Base-by-base conservation (phyloP, 345 rosid genomes). In the Eucalyptus curtisii region DNA sequence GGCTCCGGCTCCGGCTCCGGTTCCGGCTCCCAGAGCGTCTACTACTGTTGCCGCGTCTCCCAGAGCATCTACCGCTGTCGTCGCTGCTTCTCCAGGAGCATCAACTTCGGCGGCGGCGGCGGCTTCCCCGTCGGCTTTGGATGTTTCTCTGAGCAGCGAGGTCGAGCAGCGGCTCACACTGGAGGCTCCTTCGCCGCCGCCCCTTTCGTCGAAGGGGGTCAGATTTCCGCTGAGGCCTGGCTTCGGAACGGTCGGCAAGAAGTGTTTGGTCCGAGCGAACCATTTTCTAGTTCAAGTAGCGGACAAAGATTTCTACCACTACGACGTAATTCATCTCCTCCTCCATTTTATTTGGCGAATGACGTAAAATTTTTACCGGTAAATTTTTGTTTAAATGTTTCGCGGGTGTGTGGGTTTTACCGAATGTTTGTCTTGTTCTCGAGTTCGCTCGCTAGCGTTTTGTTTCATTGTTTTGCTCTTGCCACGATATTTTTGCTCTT, bases 241-340 rank as follows among this genome's bases (percentile, higher is more conserved):
- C 1, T 80, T 31, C 49, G 98, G 98, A 2, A 89, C 24, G 2
- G 14, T 8, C 0, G 99, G 98, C 12, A 88, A 1, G 61, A 92
- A 91, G 87, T 89, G 93, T 15, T 5, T 52, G 5, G 91, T 97
- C 3, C 86, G 91, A 27, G 99, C 99, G 1, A 96, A 97, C 52
- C 99, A 97, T 47, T 97, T 97, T 57, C 86, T 92, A 1, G 97
- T 96, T 2, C 31, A 94, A 10, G 89, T 95, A 8, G 91, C 95
- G 0, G 92, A 93, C 6, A 87, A 47, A 11, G 98, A 95, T 88
- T 92, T 94, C 7, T 90, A 87, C 50, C 99, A 95, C 5, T 97
- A 97, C 37, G 96, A 95, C 57, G 98, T 97, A 90, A 91, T 37
- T 92, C 13, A 16, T 71, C 57, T 52, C 86, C 31, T 71, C 10